Conservation (phyloP, 2,329 filamentous ascomycete species). For the Pyrenophora seminiperda region DNA sequence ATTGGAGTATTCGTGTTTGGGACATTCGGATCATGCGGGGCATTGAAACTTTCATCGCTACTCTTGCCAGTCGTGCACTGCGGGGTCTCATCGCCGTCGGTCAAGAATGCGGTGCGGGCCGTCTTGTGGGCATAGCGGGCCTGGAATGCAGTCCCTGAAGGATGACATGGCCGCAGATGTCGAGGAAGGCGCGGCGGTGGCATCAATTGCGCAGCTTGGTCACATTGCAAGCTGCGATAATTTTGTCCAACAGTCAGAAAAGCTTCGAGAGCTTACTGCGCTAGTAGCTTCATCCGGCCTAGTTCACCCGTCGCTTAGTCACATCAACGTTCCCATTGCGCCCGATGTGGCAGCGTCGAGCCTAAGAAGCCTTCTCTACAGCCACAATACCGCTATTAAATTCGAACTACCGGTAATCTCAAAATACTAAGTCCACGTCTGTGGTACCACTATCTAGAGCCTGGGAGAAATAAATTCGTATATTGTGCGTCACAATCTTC, state of each 20-base stretch:
- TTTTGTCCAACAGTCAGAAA: constrained; percentile 18
- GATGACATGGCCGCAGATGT: constrained; percentile 52
- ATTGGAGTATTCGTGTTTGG: not conserved
- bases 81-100: constrained; percentile 17
- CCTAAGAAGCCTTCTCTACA: too few species aligned
- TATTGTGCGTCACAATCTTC: too few species aligned
- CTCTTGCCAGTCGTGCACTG: constrained; percentile 7
- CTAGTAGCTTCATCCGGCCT: constrained; percentile 17
- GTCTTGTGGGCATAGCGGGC: constrained; percentile 36
- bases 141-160: constrained; percentile 48
- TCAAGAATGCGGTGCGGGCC: constrained; percentile 19
- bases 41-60: not conserved
- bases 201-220: constrained; percentile 51
- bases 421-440: too few species aligned
- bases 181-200: constrained; percentile 50
- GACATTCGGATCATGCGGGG: not conserved
- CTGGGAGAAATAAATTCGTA: too few species aligned
- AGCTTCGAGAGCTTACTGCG: constrained; percentile 21
- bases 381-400: too few species aligned
- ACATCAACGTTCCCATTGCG: constrained; percentile 11
- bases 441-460: too few species aligned
- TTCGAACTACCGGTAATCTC: too few species aligned
- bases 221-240: constrained; percentile 38
- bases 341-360: not conserved
- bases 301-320: constrained; percentile 27